Base-by-base conservation (phyloP, 2,329 filamentous ascomycete genomes). In the Domatiomyces catenatus region DNA sequence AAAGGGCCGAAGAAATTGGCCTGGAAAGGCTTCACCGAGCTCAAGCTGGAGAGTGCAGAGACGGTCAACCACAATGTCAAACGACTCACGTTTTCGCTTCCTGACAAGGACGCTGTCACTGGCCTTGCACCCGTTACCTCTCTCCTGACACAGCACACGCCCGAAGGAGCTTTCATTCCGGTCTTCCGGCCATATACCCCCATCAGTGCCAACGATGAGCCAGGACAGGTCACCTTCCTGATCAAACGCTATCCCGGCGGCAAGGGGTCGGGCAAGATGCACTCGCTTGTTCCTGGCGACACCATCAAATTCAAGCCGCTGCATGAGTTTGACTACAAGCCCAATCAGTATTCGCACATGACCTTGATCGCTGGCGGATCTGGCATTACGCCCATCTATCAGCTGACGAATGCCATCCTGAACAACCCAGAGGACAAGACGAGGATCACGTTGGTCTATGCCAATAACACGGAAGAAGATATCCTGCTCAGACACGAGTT, bases 341-440 rank as follows among this genome's bases (percentile, higher is more conserved):
- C 75, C 24, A 69, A 69, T 49, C 58, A 64, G 48, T 60, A 66
- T 67, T 61, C 69, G 64, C 59, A 61, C 60, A 64, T 86, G n/a
- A 75, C 77, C 2, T 70, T 85, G 42, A 75, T 86, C 44, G 83
- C 83, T 0, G 83, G 83, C 44, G 83, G 83, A 10, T 81, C 80
- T 0, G 83, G 83, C 17, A 84, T 87, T 56, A 86, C 82, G 0
- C 83, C 83, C 0, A 74, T 82, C 56, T 84, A 77, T 61, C 79
- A 83, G 61, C 72, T 84, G 1, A 70, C 75, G 1, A 75, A 72
- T 47, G 77, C 77, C 1, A 81, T 84, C 50, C 67, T 83, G n/a
- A 64, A 68, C 44, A 76, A 84, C 59, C 73, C 79, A 0, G 64
- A 71, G 1, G 82, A 86, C 57, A 69, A 68, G 52, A 86, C 83